Conservation (phyloP, 768 basidiomycete genomes). For the Lactifluus echinatus region DNA sequence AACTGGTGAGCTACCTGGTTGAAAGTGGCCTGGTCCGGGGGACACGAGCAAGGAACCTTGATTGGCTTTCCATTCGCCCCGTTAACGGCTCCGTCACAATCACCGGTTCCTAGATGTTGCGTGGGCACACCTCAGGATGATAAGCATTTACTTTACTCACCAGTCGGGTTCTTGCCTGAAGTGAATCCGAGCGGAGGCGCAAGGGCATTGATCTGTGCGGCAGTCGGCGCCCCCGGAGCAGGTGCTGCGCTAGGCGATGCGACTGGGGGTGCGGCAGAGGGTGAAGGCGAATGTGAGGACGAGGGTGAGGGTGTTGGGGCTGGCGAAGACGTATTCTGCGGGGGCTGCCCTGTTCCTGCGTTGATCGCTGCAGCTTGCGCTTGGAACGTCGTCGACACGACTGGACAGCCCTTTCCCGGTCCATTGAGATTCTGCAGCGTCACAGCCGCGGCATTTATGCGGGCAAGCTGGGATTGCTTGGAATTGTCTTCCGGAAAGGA, state of each 20-base stretch:
- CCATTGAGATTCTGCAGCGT: slow-evolving; percentile 71
- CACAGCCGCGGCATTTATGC: slow-evolving; percentile 47
- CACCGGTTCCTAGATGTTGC: slow-evolving; percentile 6
- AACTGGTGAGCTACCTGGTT: slow-evolving; percentile 20
- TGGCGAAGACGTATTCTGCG: neutral
- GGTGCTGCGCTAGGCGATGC: neutral
- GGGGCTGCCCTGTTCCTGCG: neutral
- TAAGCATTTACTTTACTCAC: neutral
- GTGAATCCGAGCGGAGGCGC: slow-evolving; percentile 24
- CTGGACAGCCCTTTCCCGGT: slow-evolving; percentile 57
- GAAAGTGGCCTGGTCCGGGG: slow-evolving; percentile 30
- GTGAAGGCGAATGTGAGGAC: too few relatives aligned
- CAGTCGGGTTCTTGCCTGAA: slow-evolving; percentile 25
- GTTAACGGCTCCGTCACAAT: slow-evolving; percentile 25
- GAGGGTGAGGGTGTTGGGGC: neutral
- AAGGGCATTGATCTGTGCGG: slow-evolving; percentile 13
- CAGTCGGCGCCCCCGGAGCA: neutral
- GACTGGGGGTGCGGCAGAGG: neutral
- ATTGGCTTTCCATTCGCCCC: slow-evolving; percentile 29
- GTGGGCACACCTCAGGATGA: neutral
- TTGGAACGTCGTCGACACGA: slow-evolving; percentile 51
- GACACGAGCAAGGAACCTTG: slow-evolving; percentile 36
- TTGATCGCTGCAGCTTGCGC: slow-evolving; percentile 25
- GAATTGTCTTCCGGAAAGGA: slow-evolving; percentile 39
- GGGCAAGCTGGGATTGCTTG: slow-evolving; percentile 31